phyloP scores from a whole-genome alignment of 768 basidiomycete genomes.

The Boletus tylopilopsis region DNA sequence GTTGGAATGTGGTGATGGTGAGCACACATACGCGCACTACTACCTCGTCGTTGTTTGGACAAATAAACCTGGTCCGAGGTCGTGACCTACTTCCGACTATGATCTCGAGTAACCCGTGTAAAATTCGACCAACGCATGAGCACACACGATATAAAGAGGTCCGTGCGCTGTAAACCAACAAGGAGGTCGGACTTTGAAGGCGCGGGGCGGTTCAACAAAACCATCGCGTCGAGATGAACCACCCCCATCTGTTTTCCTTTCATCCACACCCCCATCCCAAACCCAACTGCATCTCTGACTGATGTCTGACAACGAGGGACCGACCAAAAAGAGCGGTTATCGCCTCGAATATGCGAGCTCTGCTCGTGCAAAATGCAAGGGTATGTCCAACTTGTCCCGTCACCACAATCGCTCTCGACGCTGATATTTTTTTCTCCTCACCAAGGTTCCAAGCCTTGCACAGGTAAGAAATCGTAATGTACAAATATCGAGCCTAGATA shows the following conservation, averaged over 20 bases:
- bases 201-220: slow-evolving; percentile 37
- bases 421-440: slow-evolving; percentile 19
- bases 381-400: slow-evolving; percentile 34
- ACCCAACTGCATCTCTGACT: slow-evolving; percentile 16
- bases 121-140: slow-evolving; percentile 20
- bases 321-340: slow-evolving; percentile 48
- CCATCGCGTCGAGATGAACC: slow-evolving; percentile 39
- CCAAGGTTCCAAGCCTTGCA: slow-evolving; percentile 74
- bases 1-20: not conserved
- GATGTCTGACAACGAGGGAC: slow-evolving; percentile 36
- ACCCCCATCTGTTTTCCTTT: slow-evolving; percentile 30
- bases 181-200: slow-evolving; percentile 37
- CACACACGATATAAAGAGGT: slow-evolving; percentile 29
- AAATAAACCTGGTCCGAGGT: slow-evolving; percentile 24
- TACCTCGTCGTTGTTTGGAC: slow-evolving; percentile 25
- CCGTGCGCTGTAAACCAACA: slow-evolving; percentile 34
- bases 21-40: no score
- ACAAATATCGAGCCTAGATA: not conserved
- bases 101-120: slow-evolving; percentile 11
- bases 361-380: slow-evolving; percentile 75
- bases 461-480: slow-evolving; percentile 40
- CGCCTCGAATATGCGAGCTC: slow-evolving; percentile 74
- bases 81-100: slow-evolving; percentile 9
- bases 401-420: slow-evolving; percentile 16
- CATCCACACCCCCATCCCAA: slow-evolving; percentile 20